These are phyloP conservation scores for Lotus japonicus DNA, from an alignment of 306 rosid genomes.

Conservation along the genomic window DNA sequence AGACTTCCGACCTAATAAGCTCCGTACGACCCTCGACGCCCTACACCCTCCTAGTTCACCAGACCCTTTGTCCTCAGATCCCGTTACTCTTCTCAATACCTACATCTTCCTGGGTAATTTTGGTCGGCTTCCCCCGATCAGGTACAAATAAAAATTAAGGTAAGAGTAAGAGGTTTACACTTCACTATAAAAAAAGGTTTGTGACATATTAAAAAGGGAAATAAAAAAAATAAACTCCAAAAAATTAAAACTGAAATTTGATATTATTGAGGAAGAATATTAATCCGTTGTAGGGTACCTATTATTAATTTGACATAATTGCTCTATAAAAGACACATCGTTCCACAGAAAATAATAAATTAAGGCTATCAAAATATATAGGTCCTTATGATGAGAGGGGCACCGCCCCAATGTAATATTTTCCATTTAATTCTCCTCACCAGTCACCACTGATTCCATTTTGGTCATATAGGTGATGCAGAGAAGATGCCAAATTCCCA, in stretches of 20 bases:
- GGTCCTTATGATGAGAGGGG: constrained; percentile 31
- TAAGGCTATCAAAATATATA: constrained; percentile 18
- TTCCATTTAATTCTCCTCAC: constrained; percentile 4
- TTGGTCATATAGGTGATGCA: constrained; percentile 22
- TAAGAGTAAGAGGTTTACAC: too few species aligned
- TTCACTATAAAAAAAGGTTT: too few species aligned
- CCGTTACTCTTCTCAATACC: too few species aligned
- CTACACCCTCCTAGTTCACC: too few species aligned
- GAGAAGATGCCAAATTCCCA: constrained; percentile 61
- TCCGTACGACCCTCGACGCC: too few species aligned
- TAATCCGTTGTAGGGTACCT: constrained; percentile 2
- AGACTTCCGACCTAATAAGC: too few species aligned
- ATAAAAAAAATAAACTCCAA: neutral
- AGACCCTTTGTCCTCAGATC: too few species aligned
- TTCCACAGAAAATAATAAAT: constrained; percentile 21
- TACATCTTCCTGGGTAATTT: too few species aligned
- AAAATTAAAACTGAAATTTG: neutral
- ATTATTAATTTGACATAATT: constrained; percentile 4
- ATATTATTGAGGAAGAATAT: neutral
- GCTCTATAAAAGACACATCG: constrained; percentile 21
- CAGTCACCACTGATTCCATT: constrained; percentile 11
- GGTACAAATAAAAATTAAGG: too few species aligned
- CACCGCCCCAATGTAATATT: constrained; percentile 49
- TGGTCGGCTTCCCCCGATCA: too few species aligned
- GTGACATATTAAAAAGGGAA: neutral